These are phyloP conservation scores for Tuber melanosporum DNA, from an alignment of 495 filamentous ascomycete genomes.

Conservation along the genomic window DNA sequence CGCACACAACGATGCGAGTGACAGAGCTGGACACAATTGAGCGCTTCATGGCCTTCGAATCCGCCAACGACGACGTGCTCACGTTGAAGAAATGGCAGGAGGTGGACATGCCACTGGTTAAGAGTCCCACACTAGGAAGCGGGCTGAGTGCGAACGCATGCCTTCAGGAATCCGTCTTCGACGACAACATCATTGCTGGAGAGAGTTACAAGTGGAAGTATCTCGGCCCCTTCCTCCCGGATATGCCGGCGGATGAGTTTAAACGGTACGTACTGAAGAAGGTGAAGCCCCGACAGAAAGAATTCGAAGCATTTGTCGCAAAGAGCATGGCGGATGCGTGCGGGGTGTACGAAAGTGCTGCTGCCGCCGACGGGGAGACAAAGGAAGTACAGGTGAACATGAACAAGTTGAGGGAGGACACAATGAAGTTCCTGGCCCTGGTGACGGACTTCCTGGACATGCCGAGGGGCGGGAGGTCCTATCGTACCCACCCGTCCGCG, in stretches of 20 bases:
- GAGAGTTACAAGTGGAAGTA: constrained; percentile 59
- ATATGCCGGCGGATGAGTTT: constrained; percentile 68
- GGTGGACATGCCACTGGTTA: constrained; percentile 56
- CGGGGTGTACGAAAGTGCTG: not conserved
- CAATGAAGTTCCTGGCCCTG: constrained; percentile 20
- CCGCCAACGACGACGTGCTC: constrained; percentile 71
- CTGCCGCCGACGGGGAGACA: not conserved
- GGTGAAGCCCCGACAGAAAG: constrained; percentile 54
- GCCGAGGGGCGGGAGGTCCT: constrained; percentile 58
- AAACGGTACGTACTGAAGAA: constrained; percentile 55
- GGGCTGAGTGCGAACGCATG: constrained; percentile 20
- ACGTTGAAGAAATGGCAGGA: constrained; percentile 85
- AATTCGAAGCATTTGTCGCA: constrained; percentile 59
- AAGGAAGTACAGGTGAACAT: constrained; percentile 14
- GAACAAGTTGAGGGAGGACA: constrained; percentile 25
- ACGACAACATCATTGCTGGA: constrained; percentile 44
- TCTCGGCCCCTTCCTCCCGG: constrained; percentile 73
- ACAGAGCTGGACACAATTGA: constrained; percentile 75
- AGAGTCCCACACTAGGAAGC: not conserved
- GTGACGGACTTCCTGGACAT: constrained; percentile 36
- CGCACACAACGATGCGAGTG: constrained; percentile 64
- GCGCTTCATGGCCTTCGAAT: constrained; percentile 85
- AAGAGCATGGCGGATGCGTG: constrained; percentile 40
- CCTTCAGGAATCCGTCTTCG: constrained; percentile 51
- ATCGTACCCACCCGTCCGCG: constrained; percentile 77